Evolutionary conservation across 768 basidiomycete genomes (phyloP).

Genomic region (Asterophora parasitica): DNA sequence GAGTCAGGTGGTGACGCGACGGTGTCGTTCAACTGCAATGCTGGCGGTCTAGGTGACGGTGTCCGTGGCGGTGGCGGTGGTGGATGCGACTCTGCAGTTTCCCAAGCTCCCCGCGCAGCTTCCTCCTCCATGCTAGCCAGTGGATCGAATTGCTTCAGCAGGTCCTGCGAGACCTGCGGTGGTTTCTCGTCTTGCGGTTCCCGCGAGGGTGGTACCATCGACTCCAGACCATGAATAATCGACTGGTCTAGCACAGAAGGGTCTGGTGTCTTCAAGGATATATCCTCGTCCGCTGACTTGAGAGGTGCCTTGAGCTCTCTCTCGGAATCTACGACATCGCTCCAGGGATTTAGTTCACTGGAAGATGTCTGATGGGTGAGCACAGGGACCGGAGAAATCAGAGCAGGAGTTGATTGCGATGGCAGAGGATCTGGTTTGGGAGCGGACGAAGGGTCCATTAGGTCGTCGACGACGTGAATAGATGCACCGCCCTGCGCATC

Average conservation of each 20-base stretch:
- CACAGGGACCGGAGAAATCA: background rate
- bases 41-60: slow-evolving; percentile 31
- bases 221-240: slow-evolving; percentile 32
- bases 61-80: slow-evolving; percentile 40
- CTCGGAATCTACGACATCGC: slow-evolving; percentile 22
- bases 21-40: slow-evolving; percentile 32
- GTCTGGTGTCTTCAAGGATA: slow-evolving; percentile 37
- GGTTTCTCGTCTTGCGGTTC: slow-evolving; percentile 15
- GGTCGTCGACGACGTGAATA: slow-evolving; percentile 12
- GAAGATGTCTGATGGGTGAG: slow-evolving; percentile 13
- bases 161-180: slow-evolving; percentile 30
- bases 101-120: slow-evolving; percentile 64
- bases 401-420: background rate
- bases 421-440: background rate
- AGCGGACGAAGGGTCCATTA: slow-evolving; percentile 3
- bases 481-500: background rate
- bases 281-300: slow-evolving; percentile 13
- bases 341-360: slow-evolving; percentile 38
- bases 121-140: slow-evolving; percentile 52
- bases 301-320: slow-evolving; percentile 9
- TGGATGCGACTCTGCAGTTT: slow-evolving; percentile 54
- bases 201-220: slow-evolving; percentile 14
- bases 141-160: slow-evolving; percentile 68
- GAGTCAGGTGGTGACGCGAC: slow-evolving; percentile 20
- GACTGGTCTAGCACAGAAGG: slow-evolving; percentile 37